Percentiles rank a stretch among this genome's conserved stretches.
Evolutionary conservation across 352 stramenopile species (phyloP).

Genomic region (Phytophthora ramorum): DNA sequence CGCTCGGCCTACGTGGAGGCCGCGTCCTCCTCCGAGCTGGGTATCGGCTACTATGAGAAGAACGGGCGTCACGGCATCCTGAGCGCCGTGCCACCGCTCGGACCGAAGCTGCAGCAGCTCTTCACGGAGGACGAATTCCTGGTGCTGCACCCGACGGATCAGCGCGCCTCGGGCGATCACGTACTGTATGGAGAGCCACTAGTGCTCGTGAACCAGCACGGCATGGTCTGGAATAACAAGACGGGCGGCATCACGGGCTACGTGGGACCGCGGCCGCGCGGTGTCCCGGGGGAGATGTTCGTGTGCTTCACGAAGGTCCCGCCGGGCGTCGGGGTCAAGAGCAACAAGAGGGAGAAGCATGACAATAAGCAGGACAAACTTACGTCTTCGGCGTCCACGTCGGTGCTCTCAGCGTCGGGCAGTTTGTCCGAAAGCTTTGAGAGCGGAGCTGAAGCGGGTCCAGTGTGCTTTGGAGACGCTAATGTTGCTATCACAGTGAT

Average conservation of each 20-base stretch:
- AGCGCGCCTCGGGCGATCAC: slow-evolving; percentile 46
- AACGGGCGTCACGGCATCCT: slow-evolving; percentile 86
- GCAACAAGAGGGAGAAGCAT: slow-evolving; percentile 34
- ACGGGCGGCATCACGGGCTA: slow-evolving; percentile 89
- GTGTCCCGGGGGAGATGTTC: slow-evolving; percentile 79
- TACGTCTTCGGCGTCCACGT: slow-evolving; percentile 24
- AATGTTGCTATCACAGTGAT: slow-evolving; percentile 79
- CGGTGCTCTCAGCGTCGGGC: slow-evolving; percentile 25
- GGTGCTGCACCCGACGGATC: slow-evolving; percentile 69
- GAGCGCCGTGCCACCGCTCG: slow-evolving; percentile 82
- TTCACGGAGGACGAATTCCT: slow-evolving; percentile 89
- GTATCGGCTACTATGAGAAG: slow-evolving; percentile 89
- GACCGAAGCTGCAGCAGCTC: slow-evolving; percentile 64
- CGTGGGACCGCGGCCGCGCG: slow-evolving; percentile 69
- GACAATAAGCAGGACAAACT: slow-evolving; percentile 33
- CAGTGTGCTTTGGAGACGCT: slow-evolving; percentile 71
- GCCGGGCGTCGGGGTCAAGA: slow-evolving; percentile 26
- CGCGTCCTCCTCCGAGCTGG: slow-evolving; percentile 17
- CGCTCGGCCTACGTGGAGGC: slow-evolving; percentile 57
- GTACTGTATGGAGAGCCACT: slow-evolving; percentile 80
- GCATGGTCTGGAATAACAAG: slow-evolving; percentile 91
- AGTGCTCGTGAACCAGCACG: slow-evolving; percentile 87
- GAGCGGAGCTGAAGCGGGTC: slow-evolving; percentile 17
- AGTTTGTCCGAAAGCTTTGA: slow-evolving; percentile 25
- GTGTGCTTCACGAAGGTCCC: slow-evolving; percentile 62